Percentiles rank a stretch among this genome's conserved stretches.
phyloP scores from a whole-genome alignment of 495 filamentous ascomycete species.

The Lophiotrema nucula region DNA sequence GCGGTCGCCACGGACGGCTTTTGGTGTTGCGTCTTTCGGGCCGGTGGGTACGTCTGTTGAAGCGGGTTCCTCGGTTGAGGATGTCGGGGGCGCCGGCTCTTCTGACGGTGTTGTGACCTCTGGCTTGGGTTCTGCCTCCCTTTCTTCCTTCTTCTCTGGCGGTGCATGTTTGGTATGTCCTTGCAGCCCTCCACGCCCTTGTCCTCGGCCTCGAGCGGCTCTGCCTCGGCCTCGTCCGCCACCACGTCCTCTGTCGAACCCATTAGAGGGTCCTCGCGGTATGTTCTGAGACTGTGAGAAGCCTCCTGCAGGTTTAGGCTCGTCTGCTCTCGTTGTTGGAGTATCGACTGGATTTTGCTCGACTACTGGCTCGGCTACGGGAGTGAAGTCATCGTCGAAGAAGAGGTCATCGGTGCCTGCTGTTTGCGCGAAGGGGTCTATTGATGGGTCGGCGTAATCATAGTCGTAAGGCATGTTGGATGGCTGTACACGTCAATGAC shows the following conservation, averaged over 20 bases:
- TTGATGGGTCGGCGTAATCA: constrained; percentile 16
- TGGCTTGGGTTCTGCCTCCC: not conserved
- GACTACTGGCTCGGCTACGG: constrained; percentile 48
- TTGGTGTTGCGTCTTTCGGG: constrained; percentile 24
- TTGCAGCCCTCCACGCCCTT: constrained; percentile 1
- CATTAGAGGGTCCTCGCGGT: constrained; percentile 21
- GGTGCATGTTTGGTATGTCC: not conserved
- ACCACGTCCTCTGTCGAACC: constrained; percentile 7
- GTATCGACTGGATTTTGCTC: constrained; percentile 25
- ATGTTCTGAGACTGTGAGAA: constrained; percentile 21
- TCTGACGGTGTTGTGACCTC: not conserved
- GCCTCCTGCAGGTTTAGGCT: not conserved
- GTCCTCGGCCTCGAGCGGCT: constrained; percentile 14
- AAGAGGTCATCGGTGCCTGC: constrained; percentile 67
- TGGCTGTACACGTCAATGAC: too few species aligned
- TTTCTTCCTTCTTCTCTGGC: not conserved
- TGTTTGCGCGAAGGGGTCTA: constrained; percentile 61
- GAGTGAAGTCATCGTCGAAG: constrained; percentile 72
- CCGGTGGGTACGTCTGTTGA: constrained; percentile 3
- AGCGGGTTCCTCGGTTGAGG: not conserved
- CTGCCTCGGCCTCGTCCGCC: constrained; percentile 2
- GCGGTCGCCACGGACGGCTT: constrained; percentile 66
- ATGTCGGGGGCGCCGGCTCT: not conserved
- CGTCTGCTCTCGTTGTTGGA: not conserved
- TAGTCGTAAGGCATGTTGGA: constrained; percentile 15